Percentiles rank a stretch among this genome's conserved stretches.
Evolutionary conservation across 139 green algal species (phyloP).

Genomic region (Ettlia oleoabundans): DNA sequence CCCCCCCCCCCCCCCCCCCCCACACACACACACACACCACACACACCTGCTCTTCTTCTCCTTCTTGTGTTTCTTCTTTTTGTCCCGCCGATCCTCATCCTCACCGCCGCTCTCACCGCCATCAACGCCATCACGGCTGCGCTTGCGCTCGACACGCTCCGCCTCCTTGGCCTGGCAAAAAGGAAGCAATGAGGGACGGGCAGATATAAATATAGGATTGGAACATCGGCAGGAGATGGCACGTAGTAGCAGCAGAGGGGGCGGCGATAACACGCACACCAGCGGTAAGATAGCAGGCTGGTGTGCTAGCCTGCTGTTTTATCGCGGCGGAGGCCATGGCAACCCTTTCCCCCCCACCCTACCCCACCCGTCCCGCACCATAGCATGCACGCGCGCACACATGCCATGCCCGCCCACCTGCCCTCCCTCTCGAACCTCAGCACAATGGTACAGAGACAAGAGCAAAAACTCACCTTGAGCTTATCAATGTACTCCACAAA

Average conservation of each 20-base stretch:
- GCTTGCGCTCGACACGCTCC: conserved; percentile 50
- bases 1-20: not conserved
- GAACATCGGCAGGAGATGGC: not conserved
- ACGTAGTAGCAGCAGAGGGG: not conserved
- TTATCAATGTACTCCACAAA: conserved; percentile 64
- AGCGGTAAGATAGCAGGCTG: too few relatives aligned
- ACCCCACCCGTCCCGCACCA: too few relatives aligned
- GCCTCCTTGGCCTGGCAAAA: conserved; percentile 37
- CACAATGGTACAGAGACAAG: not conserved
- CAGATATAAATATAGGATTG: not conserved
- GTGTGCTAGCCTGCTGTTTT: too few relatives aligned
- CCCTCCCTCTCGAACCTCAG: not conserved
- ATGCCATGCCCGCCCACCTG: conserved; percentile 2
- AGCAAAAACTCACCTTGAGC: conserved; percentile 42
- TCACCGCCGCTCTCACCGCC: conserved; percentile 6
- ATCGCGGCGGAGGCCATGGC: not conserved
- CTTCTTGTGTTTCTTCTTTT: conserved; percentile 34
- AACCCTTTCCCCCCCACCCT: not conserved
- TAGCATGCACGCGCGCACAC: too few relatives aligned
- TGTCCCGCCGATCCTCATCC: conserved; percentile 43
- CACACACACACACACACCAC: not conserved
- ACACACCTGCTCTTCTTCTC: conserved; percentile 23
- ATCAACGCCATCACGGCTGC: conserved; percentile 6
- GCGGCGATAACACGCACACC: too few relatives aligned
- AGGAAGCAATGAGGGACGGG: not conserved